Base-by-base conservation (phyloP, 805 yeast species). In the Spathaspora passalidarum region DNA sequence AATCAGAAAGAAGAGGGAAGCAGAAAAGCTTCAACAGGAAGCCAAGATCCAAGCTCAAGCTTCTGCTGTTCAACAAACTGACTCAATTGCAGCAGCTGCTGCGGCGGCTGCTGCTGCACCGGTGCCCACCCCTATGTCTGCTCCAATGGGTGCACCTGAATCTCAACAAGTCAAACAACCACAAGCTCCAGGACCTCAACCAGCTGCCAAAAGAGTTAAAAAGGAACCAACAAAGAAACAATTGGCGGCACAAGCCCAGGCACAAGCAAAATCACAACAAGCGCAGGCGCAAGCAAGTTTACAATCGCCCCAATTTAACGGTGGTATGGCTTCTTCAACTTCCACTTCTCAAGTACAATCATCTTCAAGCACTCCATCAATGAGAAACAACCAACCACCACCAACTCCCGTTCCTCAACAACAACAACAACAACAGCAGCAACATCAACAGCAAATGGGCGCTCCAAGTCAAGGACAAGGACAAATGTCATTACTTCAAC, bases 1-100 rank as follows among this genome's bases (percentile, higher is more conserved):
- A 65, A 81, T 87, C 67, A 74, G 96, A 45, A 73, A 86, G 40
- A 80, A 86, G 60, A 79, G 80, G 56, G 75, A 71, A 50, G 62
- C 71, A 5, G 75, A 72, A 42, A 68, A 67, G 51, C 68, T 63
- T 1, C 72, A 63, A 47, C 69, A 68, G 35, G 75, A 69, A 34
- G 73, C 74, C 2, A 65, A 65, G 7, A 66, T 66, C 19, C 71
- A 69, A n/a, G 64, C 66, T 5, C 75, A 66, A 47, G 57, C 69
- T 3, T 52, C 32, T 17, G 47, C 48, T 26, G 43, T 37, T 13
- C 51, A 41, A 9, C 45, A 44, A 37, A 32, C 34, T 5, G 32
- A 36, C 25, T 29, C 40, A 17, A 41, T 16, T 18, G 38, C 16
- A 20, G 17, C 42, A 7, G 34, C 45, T 7, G 25, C 26, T 9